These are phyloP conservation scores for Nidularia sp. DNA, from an alignment of 768 basidiomycete genomes.

Conservation along the genomic window DNA sequence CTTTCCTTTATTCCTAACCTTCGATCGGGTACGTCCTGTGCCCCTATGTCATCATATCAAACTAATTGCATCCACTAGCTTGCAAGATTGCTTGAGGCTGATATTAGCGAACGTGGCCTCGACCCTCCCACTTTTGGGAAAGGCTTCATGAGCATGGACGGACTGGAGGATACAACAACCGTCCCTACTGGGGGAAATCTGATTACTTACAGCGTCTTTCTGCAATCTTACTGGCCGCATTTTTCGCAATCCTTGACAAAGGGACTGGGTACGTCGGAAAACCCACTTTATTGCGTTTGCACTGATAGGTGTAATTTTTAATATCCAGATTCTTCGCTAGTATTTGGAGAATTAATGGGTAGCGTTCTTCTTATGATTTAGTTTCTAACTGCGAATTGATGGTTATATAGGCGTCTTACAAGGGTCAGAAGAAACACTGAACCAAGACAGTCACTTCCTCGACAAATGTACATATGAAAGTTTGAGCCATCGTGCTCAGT, in stretches of 20 bases:
- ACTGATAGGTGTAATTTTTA: neutral
- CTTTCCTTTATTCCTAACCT: slow-evolving; percentile 70
- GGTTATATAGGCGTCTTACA: slow-evolving; percentile 50
- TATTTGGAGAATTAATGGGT: slow-evolving; percentile 68
- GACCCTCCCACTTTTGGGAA: too few relatives aligned
- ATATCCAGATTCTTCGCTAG: slow-evolving; percentile 52
- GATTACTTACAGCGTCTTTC: slow-evolving; percentile 46
- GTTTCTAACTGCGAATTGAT: neutral
- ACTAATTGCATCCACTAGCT: slow-evolving; percentile 25
- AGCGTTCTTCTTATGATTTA: slow-evolving; percentile 4
- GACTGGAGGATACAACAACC: too few relatives aligned
- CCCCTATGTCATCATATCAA: neutral
- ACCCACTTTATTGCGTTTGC: too few relatives aligned
- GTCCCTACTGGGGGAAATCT: slow-evolving; percentile 9
- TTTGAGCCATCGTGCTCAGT: slow-evolving; percentile 48
- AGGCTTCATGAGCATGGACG: too few relatives aligned
- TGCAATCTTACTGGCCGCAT: slow-evolving; percentile 54
- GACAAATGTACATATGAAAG: slow-evolving; percentile 37
- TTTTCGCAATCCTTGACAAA: slow-evolving; percentile 48
- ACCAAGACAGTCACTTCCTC: slow-evolving; percentile 30
- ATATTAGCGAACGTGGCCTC: slow-evolving; percentile 21
- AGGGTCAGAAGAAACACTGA: slow-evolving; percentile 57
- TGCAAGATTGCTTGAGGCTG: slow-evolving; percentile 44
- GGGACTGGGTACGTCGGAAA: slow-evolving; percentile 41
- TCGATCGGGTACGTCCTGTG: slow-evolving; percentile 43